Percentiles rank a stretch among this genome's conserved stretches.
These are phyloP conservation scores for Globisporangium splendens DNA, from an alignment of 352 stramenopile genomes.

Conservation along the genomic window DNA sequence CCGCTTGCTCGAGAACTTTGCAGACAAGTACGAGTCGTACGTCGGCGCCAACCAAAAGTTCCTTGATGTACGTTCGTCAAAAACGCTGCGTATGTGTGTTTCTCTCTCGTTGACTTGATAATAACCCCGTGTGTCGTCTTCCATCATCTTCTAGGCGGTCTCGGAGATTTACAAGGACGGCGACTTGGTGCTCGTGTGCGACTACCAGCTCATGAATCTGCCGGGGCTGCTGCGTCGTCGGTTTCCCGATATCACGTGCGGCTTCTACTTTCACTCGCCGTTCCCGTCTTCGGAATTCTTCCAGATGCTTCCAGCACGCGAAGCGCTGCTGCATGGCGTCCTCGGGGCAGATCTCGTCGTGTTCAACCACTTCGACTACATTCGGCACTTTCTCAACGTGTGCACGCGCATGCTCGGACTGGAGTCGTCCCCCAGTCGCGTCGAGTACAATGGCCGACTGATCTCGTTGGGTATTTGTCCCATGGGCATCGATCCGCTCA, in stretches of 20 bases:
- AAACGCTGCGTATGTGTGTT: not conserved
- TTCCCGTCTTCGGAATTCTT: conserved; percentile 91
- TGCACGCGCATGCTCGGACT: conserved; percentile 86
- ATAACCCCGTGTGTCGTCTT: not conserved
- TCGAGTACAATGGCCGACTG: conserved; percentile 86
- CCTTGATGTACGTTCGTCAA: conserved; percentile 40
- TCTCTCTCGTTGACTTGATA: too few relatives aligned
- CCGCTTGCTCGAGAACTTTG: conserved; percentile 76
- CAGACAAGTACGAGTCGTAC: conserved; percentile 86
- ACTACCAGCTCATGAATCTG: conserved; percentile 89
- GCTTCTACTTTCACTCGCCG: conserved; percentile 88
- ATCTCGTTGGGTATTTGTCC: conserved; percentile 86
- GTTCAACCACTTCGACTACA: conserved; percentile 91
- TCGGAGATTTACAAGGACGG: conserved; percentile 83
- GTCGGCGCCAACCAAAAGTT: conserved; percentile 86
- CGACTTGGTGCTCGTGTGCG: conserved; percentile 85
- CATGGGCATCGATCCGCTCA: conserved; percentile 86
- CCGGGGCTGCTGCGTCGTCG: conserved; percentile 70
- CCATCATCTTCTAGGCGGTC: conserved; percentile 26
- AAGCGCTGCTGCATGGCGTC: conserved; percentile 76
- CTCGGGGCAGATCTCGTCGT: conserved; percentile 83
- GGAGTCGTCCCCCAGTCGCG: conserved; percentile 78
- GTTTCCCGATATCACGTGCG: conserved; percentile 76
- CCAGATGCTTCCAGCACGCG: conserved; percentile 80
- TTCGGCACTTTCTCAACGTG: conserved; percentile 82